Evolutionary conservation across 495 filamentous ascomycete genomes (phyloP).

Genomic region (Annulohypoxylon bovei): DNA sequence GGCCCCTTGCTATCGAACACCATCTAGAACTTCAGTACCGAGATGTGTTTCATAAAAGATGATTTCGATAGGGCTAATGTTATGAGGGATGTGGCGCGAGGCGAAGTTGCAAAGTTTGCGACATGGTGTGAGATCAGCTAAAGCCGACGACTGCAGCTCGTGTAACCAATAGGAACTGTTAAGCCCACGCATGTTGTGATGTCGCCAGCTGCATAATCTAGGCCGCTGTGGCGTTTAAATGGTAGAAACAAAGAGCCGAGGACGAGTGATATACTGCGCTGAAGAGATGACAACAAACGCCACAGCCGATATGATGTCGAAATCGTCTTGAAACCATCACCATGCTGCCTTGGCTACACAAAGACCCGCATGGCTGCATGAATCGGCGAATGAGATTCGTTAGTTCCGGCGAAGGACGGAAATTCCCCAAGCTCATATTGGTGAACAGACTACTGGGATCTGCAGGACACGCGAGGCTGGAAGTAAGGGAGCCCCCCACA

Average conservation of each 20-base stretch:
- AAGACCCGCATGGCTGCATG: conserved; percentile 10
- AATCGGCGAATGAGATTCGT: conserved; percentile 25
- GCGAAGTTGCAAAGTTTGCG: background rate
- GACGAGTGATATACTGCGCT: background rate
- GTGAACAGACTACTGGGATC: background rate
- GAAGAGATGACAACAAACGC: background rate
- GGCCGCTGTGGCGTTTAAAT: conserved; percentile 2
- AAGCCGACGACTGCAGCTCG: conserved; percentile 17
- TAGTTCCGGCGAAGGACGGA: conserved; percentile 21
- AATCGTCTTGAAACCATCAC: background rate
- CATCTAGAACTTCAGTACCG: conserved; percentile 2
- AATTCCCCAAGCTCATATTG: conserved; percentile 4
- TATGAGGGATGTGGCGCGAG: background rate
- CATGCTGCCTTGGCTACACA: conserved; percentile 13
- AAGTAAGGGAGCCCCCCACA: background rate
- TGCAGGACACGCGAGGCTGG: conserved; percentile 7
- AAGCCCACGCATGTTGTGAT: background rate
- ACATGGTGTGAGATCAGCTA: conserved; percentile 1
- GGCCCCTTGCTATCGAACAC: background rate
- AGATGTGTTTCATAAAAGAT: conserved; percentile 11
- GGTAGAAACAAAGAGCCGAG: background rate
- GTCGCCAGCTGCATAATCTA: background rate
- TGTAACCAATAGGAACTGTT: background rate
- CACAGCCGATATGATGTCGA: conserved; percentile 10
- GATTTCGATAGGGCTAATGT: conserved; percentile 17